Percentiles rank a stretch among this genome's conserved stretches.
Evolutionary conservation across 768 basidiomycete genomes (phyloP).

Genomic region (Russula vinacea): DNA sequence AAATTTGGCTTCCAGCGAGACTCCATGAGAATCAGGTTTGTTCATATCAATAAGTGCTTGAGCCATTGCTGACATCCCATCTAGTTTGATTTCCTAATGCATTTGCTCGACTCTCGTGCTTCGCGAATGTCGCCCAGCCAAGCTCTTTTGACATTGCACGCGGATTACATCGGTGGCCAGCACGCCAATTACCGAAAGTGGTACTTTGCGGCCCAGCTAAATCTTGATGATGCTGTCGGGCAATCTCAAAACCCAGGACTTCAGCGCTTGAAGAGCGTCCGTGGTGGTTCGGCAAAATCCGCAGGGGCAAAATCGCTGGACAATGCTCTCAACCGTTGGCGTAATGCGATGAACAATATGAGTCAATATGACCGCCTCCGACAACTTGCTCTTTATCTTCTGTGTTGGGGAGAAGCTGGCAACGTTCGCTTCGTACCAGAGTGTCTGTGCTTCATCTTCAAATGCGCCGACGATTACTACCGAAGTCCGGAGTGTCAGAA

Average conservation of each 20-base stretch:
- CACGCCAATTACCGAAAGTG: conserved; percentile 99
- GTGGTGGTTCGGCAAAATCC: conserved; percentile 53
- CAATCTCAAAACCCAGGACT: conserved; percentile 91
- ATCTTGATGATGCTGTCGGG: conserved; percentile 97
- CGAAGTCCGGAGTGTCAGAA: conserved; percentile 98
- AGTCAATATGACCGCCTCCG: conserved; percentile 96
- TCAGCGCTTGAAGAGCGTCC: conserved; percentile 81
- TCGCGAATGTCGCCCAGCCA: conserved; percentile 97
- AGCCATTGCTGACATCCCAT: conserved; percentile 22
- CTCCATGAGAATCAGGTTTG: conserved; percentile 88
- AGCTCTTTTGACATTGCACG: conserved; percentile 93
- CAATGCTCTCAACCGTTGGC: conserved; percentile 90
- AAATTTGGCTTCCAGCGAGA: conserved; percentile 99
- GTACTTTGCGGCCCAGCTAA: conserved; percentile 99
- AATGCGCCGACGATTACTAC: conserved; percentile 99
- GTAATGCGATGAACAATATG: conserved; percentile 99
- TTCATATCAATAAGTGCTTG: conserved; percentile 25
- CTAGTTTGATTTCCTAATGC: conserved; percentile 97
- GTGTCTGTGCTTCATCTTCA: conserved; percentile 98
- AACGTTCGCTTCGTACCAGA: conserved; percentile 98
- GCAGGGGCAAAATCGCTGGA: conserved; percentile 79
- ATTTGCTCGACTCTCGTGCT: conserved; percentile 94
- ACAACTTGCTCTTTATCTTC: conserved; percentile 91
- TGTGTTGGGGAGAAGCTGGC: conserved; percentile 98
- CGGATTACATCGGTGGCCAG: conserved; percentile 98